Percentiles rank a stretch among this genome's conserved stretches.
These are phyloP conservation scores for Termitomyces sp. DNA, from an alignment of 768 basidiomycete species.

Conservation along the genomic window DNA sequence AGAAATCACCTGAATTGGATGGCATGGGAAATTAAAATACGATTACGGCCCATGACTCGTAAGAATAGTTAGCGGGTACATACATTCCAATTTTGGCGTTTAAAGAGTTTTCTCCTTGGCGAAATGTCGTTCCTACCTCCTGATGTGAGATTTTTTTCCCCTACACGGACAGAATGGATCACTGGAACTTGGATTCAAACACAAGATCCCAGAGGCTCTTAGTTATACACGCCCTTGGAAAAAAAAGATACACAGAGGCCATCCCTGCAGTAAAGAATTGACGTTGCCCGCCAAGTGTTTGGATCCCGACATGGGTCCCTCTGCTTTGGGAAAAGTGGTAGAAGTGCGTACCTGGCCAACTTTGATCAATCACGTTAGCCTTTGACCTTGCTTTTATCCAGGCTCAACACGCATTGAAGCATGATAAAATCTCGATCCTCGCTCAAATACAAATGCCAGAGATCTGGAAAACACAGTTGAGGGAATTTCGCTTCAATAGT, in stretches of 20 bases:
- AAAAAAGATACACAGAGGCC: neutral
- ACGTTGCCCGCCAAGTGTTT: too few relatives aligned
- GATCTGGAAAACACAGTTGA: neutral
- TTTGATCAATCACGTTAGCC: neutral
- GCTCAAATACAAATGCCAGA: neutral
- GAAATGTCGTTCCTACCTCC: neutral
- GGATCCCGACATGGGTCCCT: neutral
- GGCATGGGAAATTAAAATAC: neutral
- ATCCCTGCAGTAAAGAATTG: neutral
- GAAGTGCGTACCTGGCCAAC: neutral
- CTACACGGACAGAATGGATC: neutral
- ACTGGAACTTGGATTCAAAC: neutral
- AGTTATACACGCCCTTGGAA: neutral
- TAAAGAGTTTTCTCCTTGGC: neutral
- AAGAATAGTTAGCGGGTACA: neutral
- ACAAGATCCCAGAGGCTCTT: neutral
- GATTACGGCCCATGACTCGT: neutral
- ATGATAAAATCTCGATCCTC: too few relatives aligned
- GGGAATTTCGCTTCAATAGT: neutral
- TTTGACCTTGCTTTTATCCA: neutral
- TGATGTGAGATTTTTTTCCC: neutral
- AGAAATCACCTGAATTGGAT: neutral
- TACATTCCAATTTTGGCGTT: neutral
- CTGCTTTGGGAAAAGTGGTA: neutral
- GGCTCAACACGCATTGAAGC: neutral